These are phyloP conservation scores for Zymoseptoria ardabiliae DNA, from an alignment of 2,329 filamentous ascomycete genomes.

Conservation along the genomic window DNA sequence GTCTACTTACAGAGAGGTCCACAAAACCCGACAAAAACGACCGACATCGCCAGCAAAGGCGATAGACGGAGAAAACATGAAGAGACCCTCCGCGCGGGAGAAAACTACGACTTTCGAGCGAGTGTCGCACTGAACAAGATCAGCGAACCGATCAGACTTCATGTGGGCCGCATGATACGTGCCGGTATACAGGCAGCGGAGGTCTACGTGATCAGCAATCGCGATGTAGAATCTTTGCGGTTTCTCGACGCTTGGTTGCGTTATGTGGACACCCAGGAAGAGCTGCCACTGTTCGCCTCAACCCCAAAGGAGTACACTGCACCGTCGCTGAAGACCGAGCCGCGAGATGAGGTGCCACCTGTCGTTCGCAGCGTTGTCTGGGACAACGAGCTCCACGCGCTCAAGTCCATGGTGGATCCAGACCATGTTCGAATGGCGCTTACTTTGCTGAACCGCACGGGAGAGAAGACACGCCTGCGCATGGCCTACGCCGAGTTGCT, in stretches of 20 bases:
- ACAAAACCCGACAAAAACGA: background rate
- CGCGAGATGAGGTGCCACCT: background rate
- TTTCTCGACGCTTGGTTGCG: constrained; percentile 2
- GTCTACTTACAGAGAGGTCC: background rate
- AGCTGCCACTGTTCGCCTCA: background rate
- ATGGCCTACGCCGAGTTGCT: background rate
- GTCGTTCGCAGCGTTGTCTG: background rate
- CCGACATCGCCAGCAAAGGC: background rate
- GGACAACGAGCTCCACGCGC: background rate
- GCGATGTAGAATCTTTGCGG: constrained; percentile 5
- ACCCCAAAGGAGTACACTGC: background rate
- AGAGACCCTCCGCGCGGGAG: background rate
- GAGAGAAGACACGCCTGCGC: background rate
- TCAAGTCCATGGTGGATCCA: background rate
- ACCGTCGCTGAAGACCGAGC: background rate
- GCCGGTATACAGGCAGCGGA: constrained; percentile 1
- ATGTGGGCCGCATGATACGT: constrained; percentile 3
- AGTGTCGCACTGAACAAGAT: constrained; percentile 2
- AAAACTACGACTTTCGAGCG: constrained; percentile 2
- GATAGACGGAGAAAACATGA: background rate
- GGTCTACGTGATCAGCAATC: constrained; percentile 6
- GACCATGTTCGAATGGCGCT: background rate
- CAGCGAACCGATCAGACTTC: background rate
- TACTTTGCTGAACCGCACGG: background rate
- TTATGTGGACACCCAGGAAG: constrained; percentile 2